A percentile compares a stretch with the other conserved stretches of the same genome.
Evolutionary conservation across 1,139 yeast species (phyloP).

Genomic region (Debaryomyces robertsiae): DNA sequence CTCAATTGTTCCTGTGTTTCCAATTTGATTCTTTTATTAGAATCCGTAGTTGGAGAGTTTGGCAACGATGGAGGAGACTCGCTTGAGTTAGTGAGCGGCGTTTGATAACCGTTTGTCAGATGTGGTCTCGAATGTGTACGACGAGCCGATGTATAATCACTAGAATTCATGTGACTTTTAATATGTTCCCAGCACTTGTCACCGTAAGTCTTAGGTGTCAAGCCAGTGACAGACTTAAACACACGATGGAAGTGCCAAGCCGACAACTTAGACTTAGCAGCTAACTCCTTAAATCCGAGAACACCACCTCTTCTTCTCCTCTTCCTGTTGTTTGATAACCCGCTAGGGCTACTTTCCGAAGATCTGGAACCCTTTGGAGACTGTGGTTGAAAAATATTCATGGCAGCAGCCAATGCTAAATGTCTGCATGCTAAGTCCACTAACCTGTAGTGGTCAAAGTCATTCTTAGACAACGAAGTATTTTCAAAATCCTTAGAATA

Average conservation of each 20-base stretch:
- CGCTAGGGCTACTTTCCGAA: constrained; percentile 20
- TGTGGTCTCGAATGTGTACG: constrained; percentile 8
- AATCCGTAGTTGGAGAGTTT: constrained; percentile 19
- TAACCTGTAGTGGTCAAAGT: constrained; percentile 67
- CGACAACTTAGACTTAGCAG: constrained; percentile 76
- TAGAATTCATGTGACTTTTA: constrained; percentile 35
- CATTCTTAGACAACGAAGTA: constrained; percentile 51
- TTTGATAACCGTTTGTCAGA: constrained; percentile 12
- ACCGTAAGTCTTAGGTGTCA: constrained; percentile 88
- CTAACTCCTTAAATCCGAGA: constrained; percentile 84
- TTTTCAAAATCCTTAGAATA: constrained; percentile 30
- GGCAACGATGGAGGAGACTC: constrained; percentile 15
- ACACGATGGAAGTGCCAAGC: constrained; percentile 97
- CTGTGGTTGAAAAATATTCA: constrained; percentile 43
- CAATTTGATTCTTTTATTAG: constrained; percentile 18
- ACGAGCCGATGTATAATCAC: constrained; percentile 18
- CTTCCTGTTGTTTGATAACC: constrained; percentile 26
- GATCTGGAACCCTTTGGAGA: constrained; percentile 21
- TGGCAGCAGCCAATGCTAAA: constrained; percentile 78
- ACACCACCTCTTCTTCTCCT: constrained; percentile 80
- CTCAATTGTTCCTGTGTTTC: constrained; percentile 14
- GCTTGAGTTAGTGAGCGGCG: constrained; percentile 15
- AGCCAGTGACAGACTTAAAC: constrained; percentile 79
- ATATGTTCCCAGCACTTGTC: constrained; percentile 81
- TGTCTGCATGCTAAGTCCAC: constrained; percentile 84